Evolutionary conservation across 2,329 filamentous ascomycete species (phyloP), one percentile per base, ranked within the genome.

Genomic region (Botryotinia globosa): DNA sequence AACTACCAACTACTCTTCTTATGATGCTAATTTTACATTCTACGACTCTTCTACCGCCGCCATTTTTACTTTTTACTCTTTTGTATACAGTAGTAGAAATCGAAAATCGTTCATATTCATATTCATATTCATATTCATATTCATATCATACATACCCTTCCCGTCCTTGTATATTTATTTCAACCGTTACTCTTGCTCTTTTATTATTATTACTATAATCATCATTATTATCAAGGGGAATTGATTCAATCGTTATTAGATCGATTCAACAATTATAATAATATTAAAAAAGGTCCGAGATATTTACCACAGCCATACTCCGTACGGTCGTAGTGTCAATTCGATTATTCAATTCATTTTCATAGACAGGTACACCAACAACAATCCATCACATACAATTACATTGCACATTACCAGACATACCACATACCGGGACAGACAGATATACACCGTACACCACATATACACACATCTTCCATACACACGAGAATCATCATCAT

Each of bases 321-420:
- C 63, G 25, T 32, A 51, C n/a, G n/a, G n/a, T n/a, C n/a, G 44
- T 32, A 66, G 44, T 32, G 44, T 66, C 44, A 37, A 51, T 37
- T 66, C 44, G 44, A 66, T 37, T 25, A 54, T 54, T 66, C 63
- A 48, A 22, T 65, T 65, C 63, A 65, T 65, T 51, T 65, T 37
- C 29, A 48, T 48, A 65, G 63, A 48, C 48, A 65, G 63, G 22
- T 51, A n/a, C 29, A 65, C 44, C 12, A 65, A 65, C 25, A n/a
- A n/a, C n/a, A n/a, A 32, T 37, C n/a, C 63, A 34, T 20, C 42
- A 22, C 48, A 51, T 16, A 22, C 45, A 51, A 39, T 39, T 39
- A 39, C 37, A 10, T 39, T 39, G 2, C 37, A 37, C 37, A 39
- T 39, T 37, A 8, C 34, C 34, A 7, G 14, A n/a, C 25, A 51